Evolutionary conservation across 805 yeast genomes (phyloP).

Genomic region (Hyphopichia homilentoma): DNA sequence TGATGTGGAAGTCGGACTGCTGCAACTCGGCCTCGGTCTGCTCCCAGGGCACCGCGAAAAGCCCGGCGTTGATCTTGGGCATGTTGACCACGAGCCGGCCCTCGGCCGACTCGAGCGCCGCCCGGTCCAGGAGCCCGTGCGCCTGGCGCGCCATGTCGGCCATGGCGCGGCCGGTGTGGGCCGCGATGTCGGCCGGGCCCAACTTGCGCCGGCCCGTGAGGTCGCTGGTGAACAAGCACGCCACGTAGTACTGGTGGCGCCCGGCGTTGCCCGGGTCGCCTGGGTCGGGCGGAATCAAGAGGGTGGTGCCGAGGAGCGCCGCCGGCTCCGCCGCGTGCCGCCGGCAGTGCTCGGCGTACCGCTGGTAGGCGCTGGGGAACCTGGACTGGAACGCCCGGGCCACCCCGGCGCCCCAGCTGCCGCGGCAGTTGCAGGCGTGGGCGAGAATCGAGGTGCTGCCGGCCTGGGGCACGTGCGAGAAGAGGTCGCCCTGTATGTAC

Average conservation of each 20-base stretch:
- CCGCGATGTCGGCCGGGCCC: slow-evolving; percentile 43
- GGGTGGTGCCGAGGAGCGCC: slow-evolving; percentile 52
- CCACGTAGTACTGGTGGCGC: slow-evolving; percentile 34
- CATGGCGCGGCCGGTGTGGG: slow-evolving; percentile 49
- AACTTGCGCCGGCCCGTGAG: slow-evolving; percentile 43
- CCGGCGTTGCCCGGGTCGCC: slow-evolving; percentile 29
- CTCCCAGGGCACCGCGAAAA: slow-evolving; percentile 78
- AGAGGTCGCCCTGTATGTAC: slow-evolving; percentile 59
- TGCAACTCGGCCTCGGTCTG: slow-evolving; percentile 53
- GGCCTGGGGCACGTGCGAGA: slow-evolving; percentile 31
- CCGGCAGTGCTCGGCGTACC: slow-evolving; percentile 45
- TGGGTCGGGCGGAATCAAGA: slow-evolving; percentile 35
- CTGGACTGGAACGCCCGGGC: slow-evolving; percentile 53
- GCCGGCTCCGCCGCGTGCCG: slow-evolving; percentile 12
- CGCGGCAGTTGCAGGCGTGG: slow-evolving; percentile 78
- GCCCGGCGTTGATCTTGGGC: slow-evolving; percentile 81
- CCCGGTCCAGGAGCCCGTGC: slow-evolving; percentile 2
- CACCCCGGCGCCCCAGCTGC: slow-evolving; percentile 84
- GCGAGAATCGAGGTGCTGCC: slow-evolving; percentile 44
- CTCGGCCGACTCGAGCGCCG: slow-evolving; percentile 6
- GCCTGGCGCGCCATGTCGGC: slow-evolving; percentile 42
- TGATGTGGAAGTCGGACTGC: slow-evolving; percentile 24
- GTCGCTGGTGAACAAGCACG: slow-evolving; percentile 71
- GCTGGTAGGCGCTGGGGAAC: slow-evolving; percentile 55
- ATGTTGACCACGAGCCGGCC: slow-evolving; percentile 40